Base-by-base conservation (phyloP, 73 alveolate genomes). In the Paramecium sonneborni region DNA sequence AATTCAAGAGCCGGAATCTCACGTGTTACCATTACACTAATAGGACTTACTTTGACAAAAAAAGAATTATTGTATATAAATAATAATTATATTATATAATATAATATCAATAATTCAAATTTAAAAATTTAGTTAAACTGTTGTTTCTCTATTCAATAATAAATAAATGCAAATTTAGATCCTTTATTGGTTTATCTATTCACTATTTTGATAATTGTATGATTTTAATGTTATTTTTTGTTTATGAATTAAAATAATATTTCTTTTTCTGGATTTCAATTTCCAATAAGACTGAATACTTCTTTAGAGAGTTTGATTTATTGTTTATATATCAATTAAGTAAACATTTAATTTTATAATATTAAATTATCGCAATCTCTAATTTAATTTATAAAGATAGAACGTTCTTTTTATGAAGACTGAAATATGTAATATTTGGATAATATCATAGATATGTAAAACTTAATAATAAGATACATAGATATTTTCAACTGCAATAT, bases 1-100 rank as follows among this genome's bases (percentile, higher is more conserved):
- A 86, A 43, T 56, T 62, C 87, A 37, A 86, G 88, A 62, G 93
- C 88, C 93, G 88, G 88, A 86, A 86, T 62, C 93, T 86, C 76
- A 86, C 48, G 88, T 76, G 82, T 72, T 86, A 86, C 93, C 93
- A 15, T 86, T 86, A 76, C 87, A 86, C 93, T 76, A 86, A 86
- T 86, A 72, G 88, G 88, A 52, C 69, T 72, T 86, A 62, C n/a
- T 38, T 72, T 35, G 30, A 35, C 26, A 62, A 12, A 7, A 62
- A 62, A 62, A 62, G 23, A 62, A 12, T 62, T 30, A 62, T 26
- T 62, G 84, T 62, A 23, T 52, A 52, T 52, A 15, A 52, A 52
- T 52, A 18, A 52, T 52, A 46, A 52, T 39, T 8, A 39, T 3
- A 39, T 39, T 39, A 39, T 39, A 52, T 48, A 14, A 48, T 48